Evolutionary conservation across 140 eudicot species (phyloP).

Genomic region (Stevia rebaudiana): DNA sequence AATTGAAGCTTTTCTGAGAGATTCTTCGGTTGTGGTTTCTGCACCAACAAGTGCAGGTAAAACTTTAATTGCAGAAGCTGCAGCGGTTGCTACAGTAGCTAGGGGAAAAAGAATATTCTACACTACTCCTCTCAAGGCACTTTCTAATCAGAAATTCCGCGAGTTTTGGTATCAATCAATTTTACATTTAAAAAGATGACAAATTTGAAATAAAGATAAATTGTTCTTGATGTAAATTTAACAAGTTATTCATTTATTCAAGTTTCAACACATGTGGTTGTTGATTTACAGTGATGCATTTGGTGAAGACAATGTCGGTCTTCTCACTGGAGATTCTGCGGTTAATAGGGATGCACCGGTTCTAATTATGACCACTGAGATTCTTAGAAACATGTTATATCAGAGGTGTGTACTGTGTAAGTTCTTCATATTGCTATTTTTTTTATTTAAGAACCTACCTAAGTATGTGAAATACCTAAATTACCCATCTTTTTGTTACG

Average conservation of each 20-base stretch:
- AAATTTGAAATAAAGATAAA: background rate
- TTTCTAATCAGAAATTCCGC: constrained; percentile 95
- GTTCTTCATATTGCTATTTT: constrained; percentile 13
- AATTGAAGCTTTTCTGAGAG: constrained; percentile 85
- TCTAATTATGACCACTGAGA: constrained; percentile 96
- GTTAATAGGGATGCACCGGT: constrained; percentile 89
- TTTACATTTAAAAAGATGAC: background rate
- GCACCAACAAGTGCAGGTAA: constrained; percentile 99
- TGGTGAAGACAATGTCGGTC: constrained; percentile 93
- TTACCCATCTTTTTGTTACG: constrained; percentile 21
- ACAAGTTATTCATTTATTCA: background rate
- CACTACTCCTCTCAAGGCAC: constrained; percentile 96
- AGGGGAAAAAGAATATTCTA: constrained; percentile 83
- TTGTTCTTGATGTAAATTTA: background rate
- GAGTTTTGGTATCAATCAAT: constrained; percentile 63
- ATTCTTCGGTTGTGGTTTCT: constrained; percentile 96
- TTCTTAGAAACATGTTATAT: constrained; percentile 91
- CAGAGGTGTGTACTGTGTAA: constrained; percentile 60
- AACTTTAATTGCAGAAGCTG: constrained; percentile 96
- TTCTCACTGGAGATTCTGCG: constrained; percentile 95
- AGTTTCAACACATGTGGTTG: constrained; percentile 2
- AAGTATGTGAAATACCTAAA: background rate
- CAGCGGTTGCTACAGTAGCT: constrained; percentile 94
- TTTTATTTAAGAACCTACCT: background rate
- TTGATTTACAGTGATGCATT: constrained; percentile 71